Base-by-base conservation (phyloP, 768 basidiomycete genomes). In the Russula sp. region DNA sequence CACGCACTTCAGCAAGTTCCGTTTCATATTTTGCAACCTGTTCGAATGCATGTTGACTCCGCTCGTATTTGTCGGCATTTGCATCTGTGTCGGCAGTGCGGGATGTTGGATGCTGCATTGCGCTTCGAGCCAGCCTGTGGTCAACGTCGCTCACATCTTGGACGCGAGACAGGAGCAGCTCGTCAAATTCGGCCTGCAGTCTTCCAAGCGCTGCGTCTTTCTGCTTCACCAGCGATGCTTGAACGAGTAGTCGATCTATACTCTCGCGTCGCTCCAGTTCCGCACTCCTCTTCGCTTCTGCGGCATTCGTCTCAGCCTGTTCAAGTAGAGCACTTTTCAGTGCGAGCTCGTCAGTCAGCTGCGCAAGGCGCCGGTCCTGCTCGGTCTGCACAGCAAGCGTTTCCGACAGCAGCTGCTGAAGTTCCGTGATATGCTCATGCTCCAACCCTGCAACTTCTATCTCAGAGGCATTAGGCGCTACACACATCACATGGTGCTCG, bases 111-210 rank as follows among this genome's bases (percentile, higher is more conserved):
- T 90, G 83, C 54, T 84, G 78, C 55, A 99, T 78, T 0, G 94
- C 93, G 14, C 76, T 75, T 49, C 89, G 88, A 2, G 91, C 85
- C 74, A n/a, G n/a, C n/a, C n/a, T n/a, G n/a, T 97, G 92, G 40
- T 95, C 93, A 56, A 98, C 79, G 1, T 94, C 87, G 24, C 87
- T 87, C 53, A 97, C 77, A 73, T 98, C 93, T 71, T 93, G 88
- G 55, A 94, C 92, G 24, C 86, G 84, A 9, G 87, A 84, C 6
- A 79, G 76, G 7, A 78, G 75, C 42, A 94, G 79, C 55, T 93
- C 89, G 16, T 90, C 88, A n/a, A 92, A 76, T 74, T 92, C 86
- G 6, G 79, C 77, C 62, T 83, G 83, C 26, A 86, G 74, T 58
- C 81, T 80, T 61, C 83, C 75, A 62, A 86, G 81, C 53, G 98